These are phyloP conservation scores for Pittosporum tobira DNA, from an alignment of 129 eudicot genomes.

Conservation along the genomic window DNA sequence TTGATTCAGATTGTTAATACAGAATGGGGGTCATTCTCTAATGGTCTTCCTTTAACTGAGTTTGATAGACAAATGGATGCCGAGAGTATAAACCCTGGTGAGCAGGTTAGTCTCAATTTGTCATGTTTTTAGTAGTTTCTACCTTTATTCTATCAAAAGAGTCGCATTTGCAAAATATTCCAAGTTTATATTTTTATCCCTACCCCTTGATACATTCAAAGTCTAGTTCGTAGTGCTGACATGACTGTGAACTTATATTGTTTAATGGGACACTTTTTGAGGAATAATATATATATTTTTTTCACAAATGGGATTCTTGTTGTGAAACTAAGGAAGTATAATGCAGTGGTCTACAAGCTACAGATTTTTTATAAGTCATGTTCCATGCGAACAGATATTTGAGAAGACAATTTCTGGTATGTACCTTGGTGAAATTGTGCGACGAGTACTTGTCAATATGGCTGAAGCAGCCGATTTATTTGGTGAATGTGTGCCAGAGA, in stretches of 20 bases:
- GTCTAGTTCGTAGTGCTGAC: too few relatives aligned
- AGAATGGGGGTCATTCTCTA: conserved; percentile 92
- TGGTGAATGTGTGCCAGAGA: conserved; percentile 43
- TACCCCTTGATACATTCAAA: too few relatives aligned
- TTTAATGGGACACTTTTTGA: too few relatives aligned
- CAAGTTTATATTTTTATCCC: too few relatives aligned
- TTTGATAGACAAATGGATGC: conserved; percentile 78
- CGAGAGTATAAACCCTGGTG: conserved; percentile 73
- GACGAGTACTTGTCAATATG: conserved; percentile 71
- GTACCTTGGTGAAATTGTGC: conserved; percentile 87
- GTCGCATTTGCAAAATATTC: too few relatives aligned
- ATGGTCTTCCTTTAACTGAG: conserved; percentile 71
- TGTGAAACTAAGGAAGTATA: too few relatives aligned
- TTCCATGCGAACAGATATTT: conserved; percentile 40
- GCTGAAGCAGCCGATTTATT: conserved; percentile 51
- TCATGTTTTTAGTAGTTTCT: not conserved
- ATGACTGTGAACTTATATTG: too few relatives aligned
- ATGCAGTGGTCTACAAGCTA: not conserved
- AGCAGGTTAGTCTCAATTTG: conserved; percentile 41
- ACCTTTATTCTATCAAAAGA: too few relatives aligned
- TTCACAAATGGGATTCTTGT: too few relatives aligned
- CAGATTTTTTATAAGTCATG: not conserved
- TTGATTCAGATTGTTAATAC: conserved; percentile 53
- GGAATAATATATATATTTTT: too few relatives aligned
- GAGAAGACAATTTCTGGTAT: conserved; percentile 89